Evolutionary conservation across 176 grass and related monocot species (phyloP), one percentile per base, ranked within the genome.

Genomic region (Pontederia paniculata): DNA sequence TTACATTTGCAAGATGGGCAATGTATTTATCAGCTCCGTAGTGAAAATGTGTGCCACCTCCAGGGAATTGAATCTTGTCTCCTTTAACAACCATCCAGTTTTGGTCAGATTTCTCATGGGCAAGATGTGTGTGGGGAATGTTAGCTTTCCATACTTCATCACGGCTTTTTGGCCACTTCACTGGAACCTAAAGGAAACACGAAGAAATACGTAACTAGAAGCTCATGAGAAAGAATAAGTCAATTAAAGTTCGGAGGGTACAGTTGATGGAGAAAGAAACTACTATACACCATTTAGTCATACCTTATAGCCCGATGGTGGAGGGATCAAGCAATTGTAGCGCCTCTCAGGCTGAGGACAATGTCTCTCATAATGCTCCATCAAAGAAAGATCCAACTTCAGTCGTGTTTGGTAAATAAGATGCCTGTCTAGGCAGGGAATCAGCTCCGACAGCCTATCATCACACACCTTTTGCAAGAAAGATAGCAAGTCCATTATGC

Each of bases 311-410:
- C 84, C 75, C 55, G 83, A 80, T 25, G 89, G 89, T n/a, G 84
- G 72, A 67, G 89, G 89, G 73, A 95, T 82, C 63, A 95, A 60
- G 57, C 89, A 95, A 78, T 95, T 95, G 50, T 79, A 95, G 56
- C 81, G 89, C 60, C 84, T 85, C 67, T 95, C 89, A 47, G 84
- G 65, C 74, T 82, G 84, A 44, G 89, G 89, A 57, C 89, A 95
- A 68, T 95, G 84, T 66, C 89, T 88, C 75, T 95, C 89, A 69
- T 95, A 95, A 60, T 95, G 89, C 78, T 95, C 89, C 89, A 95
- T 95, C 56, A 95, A 77, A 62, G 81, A 88, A 71, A 95, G 79
- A 79, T 95, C 89, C 57, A 95, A 78, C 57, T 95, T 95, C 72
- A 95, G 20, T 74, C 89, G 88, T 75, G 70, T 95, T 71, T 95